phyloP scores from a whole-genome alignment of 345 rosid genomes.

The Brassica napus region Da-Ae NC_063451.1:40838001-40838500 shows the following conservation, averaged over 20 bases:
- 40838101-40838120: conserved; percentile 25
- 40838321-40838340: too few species aligned
- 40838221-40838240: neutral
- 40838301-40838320: too few species aligned
- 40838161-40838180: neutral
- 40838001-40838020: neutral
- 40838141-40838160: conserved; percentile 10
- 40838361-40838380: too few species aligned
- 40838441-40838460: conserved; percentile 78
- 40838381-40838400: neutral
- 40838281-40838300: too few species aligned
- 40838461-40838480: conserved; percentile 77
- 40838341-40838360: too few species aligned
- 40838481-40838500: conserved; percentile 93
- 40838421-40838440: conserved; percentile 65
- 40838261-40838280: neutral
- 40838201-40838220: neutral
- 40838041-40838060: conserved; percentile 34
- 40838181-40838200: neutral
- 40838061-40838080: conserved; percentile 15
- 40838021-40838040: conserved; percentile 33
- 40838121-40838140: neutral
- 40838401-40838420: neutral
- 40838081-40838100: conserved; percentile 22
- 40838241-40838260: neutral